A percentile compares a stretch with the other conserved stretches of the same genome.
Conservation (phyloP, 768 basidiomycete genomes). For the Leccinum boreale region DNA sequence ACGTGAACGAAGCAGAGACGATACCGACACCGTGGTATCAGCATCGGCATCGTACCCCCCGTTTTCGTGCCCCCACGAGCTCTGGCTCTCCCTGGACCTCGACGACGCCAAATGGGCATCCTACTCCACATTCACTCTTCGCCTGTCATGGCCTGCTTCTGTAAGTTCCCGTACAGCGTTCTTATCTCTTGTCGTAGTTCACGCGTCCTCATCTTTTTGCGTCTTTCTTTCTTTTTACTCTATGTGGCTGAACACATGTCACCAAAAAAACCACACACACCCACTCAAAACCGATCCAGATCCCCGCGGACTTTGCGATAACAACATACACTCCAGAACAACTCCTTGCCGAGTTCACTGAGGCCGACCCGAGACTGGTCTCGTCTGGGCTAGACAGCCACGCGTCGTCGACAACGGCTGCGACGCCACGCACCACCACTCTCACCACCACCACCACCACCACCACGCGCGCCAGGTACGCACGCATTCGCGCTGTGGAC, state of each 20-base stretch:
- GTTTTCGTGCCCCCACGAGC: conserved; percentile 38
- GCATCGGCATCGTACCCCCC: conserved; percentile 1
- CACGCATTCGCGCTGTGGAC: conserved; percentile 53
- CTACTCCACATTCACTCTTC: conserved; percentile 47
- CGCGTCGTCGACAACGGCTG: not conserved
- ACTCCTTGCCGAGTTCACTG: conserved; percentile 18
- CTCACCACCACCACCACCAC: conserved; percentile 17
- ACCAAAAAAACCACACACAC: not conserved
- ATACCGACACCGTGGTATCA: not conserved
- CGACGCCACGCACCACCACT: conserved; percentile 1
- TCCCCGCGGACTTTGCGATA: conserved; percentile 44
- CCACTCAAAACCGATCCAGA: conserved; percentile 27
- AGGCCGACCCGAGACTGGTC: not conserved
- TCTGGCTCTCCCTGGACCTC: conserved; percentile 49
- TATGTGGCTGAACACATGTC: not conserved
- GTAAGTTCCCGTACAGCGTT: conserved; percentile 34
- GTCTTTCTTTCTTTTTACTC: not conserved
- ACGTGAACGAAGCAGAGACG: not conserved
- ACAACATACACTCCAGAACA: conserved; percentile 36
- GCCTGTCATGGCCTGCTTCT: conserved; percentile 55
- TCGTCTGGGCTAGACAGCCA: not conserved
- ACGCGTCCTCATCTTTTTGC: not conserved
- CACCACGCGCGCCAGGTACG: conserved; percentile 48
- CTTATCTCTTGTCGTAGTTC: not conserved
- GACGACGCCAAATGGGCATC: conserved; percentile 38